These are phyloP conservation scores for Hygrophoropsis aurantiaca DNA, from an alignment of 768 basidiomycete genomes.

Conservation along the genomic window DNA sequence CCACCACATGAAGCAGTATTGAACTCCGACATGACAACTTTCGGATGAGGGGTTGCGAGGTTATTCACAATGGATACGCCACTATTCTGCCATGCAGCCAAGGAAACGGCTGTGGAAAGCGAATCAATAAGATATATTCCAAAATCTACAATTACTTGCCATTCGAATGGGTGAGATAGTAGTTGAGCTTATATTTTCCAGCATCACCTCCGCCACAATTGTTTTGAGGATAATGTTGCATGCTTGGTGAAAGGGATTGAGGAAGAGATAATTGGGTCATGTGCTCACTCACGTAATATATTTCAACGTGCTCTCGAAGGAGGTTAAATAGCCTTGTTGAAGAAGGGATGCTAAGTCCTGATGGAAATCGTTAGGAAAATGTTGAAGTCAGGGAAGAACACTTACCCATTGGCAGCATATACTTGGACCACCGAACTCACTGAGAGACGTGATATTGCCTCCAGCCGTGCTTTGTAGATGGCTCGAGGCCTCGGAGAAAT, in stretches of 20 bases:
- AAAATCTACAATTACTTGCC: constrained; percentile 60
- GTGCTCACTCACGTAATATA: constrained; percentile 43
- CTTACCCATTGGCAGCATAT: constrained; percentile 54
- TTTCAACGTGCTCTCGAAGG: constrained; percentile 40
- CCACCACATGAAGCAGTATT: constrained; percentile 55
- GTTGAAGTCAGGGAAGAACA: not conserved
- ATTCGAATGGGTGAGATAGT: constrained; percentile 49
- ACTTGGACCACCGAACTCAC: constrained; percentile 48
- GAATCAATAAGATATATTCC: constrained; percentile 42
- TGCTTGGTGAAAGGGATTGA: constrained; percentile 20
- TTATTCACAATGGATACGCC: constrained; percentile 53
- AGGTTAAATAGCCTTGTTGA: constrained; percentile 38
- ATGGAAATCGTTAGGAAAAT: not conserved
- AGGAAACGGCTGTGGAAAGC: constrained; percentile 44
- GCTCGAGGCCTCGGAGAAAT: constrained; percentile 56
- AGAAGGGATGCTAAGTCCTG: constrained; percentile 46
- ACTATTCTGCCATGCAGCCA: constrained; percentile 49
- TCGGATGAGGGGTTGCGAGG: constrained; percentile 39
- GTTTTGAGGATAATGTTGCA: constrained; percentile 57
- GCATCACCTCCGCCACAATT: constrained; percentile 38
- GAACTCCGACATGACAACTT: constrained; percentile 58
- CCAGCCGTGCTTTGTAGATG: constrained; percentile 48
- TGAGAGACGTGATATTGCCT: constrained; percentile 38
- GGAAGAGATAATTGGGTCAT: no score
- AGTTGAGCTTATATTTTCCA: constrained; percentile 44